Evolutionary conservation across 2,329 filamentous ascomycete genomes (phyloP), one percentile per base, ranked within the genome.

Genomic region (Ophiocordyceps australis): DNA sequence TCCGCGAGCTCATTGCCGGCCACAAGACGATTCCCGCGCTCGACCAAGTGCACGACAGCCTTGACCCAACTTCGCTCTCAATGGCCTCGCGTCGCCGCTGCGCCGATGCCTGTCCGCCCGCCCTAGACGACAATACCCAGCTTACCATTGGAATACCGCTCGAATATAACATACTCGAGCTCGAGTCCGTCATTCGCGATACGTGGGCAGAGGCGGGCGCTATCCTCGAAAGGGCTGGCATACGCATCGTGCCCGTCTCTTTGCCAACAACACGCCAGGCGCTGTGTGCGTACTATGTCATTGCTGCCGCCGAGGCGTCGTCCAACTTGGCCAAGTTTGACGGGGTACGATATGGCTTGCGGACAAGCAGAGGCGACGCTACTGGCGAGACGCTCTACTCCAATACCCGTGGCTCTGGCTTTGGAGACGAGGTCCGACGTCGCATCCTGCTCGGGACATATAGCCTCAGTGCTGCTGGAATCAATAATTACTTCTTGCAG

Each of bases 301-400:
- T 98, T 29, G 91, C 89, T 1, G 82, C 89, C 0, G 86, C 89
- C 11, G 89, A 98, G 52, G 89, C 89, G 4, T 82, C 82, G 2
- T 95, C 86, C 11, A 98, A 98, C 41, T 67, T 98, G 3, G 81
- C 89, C 30, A 94, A 92, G 47, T 98, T 94, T 47, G 91, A 98
- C 40, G 89, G 89, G 13, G 71, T 95, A n/a, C 76, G 89, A 9
- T 98, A 92, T 49, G 89, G 89, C 2, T 60, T 58, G 13, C 63
- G 71, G 17, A 54, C 53, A 5, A 42, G 47, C 2, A 47, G 52
- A 8, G 62, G 58, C 24, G 59, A 73, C 31, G 69, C 62, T 5
- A 58, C 55, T 9, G 61, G 62, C 7, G 61, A 65, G n/a, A 64
- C 72, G 1, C 57, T 92, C 2, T 95, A 89, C 47, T 71, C 83